Percentiles rank a stretch among this genome's conserved stretches.
These are phyloP conservation scores for Solanum aculeatissimum DNA, from an alignment of 305 asterid genomes.

Conservation along the genomic window DNA sequence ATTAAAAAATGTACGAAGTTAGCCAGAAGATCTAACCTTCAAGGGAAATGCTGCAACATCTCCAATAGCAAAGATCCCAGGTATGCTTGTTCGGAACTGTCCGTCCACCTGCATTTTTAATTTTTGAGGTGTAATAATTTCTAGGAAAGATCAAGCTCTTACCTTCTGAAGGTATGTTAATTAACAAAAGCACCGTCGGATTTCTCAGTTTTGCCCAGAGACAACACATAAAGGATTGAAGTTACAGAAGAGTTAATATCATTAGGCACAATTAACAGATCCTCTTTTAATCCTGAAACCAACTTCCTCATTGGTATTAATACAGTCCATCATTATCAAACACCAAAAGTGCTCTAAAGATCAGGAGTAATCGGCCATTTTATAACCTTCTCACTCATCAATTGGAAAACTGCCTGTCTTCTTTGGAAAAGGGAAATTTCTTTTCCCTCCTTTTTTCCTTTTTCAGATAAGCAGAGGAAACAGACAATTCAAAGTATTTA, in stretches of 20 bases:
- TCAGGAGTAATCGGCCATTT: neutral
- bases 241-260: neutral
- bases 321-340: neutral
- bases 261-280: neutral
- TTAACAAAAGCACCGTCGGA: neutral
- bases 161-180: neutral
- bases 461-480: neutral
- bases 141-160: neutral
- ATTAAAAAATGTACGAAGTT: neutral
- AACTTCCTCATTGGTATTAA: neutral
- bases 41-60: conserved; percentile 98
- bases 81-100: conserved; percentile 65
- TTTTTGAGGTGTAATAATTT: neutral
- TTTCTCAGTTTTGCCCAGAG: neutral
- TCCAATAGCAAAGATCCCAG: conserved; percentile 91
- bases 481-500: neutral
- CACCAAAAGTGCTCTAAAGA: neutral
- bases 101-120: conserved; percentile 73
- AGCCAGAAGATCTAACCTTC: conserved; percentile 37
- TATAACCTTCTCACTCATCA: neutral
- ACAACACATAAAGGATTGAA: neutral
- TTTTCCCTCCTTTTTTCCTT: neutral
- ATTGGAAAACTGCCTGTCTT: neutral
- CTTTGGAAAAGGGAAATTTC: neutral
- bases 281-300: neutral